Evolutionary conservation across 2,329 filamentous ascomycete species (phyloP).

Genomic region (Amauroascus verrucosus): DNA sequence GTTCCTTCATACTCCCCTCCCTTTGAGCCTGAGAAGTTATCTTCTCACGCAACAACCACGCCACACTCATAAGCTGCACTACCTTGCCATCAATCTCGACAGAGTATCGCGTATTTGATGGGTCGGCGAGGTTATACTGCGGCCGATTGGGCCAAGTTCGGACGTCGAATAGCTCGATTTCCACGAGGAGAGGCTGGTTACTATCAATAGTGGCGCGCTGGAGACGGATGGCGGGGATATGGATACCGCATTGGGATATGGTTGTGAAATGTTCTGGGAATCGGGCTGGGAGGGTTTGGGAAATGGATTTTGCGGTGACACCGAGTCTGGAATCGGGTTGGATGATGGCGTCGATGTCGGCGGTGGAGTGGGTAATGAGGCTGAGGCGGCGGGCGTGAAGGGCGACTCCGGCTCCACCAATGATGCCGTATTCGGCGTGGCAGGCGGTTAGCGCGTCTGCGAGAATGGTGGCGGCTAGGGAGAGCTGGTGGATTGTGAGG

Average conservation of each 20-base stretch:
- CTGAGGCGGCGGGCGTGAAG: neutral
- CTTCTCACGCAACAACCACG: constrained; percentile 7
- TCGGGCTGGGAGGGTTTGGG: neutral
- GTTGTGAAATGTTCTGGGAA: neutral
- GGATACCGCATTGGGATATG: neutral
- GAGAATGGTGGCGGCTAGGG: constrained; percentile 1
- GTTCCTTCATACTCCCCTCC: constrained; percentile 2
- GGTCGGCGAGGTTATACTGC: neutral
- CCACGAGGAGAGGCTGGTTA: neutral
- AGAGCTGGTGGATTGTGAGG: neutral
- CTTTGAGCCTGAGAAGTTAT: constrained; percentile 1
- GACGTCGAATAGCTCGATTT: constrained; percentile 3
- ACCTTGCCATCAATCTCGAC: neutral
- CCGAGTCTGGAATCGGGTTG: neutral
- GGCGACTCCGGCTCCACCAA: constrained; percentile 2
- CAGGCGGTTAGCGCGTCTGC: neutral
- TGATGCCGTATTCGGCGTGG: neutral
- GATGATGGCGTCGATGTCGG: constrained; percentile 7
- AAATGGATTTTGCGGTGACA: neutral
- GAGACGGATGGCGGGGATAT: neutral
- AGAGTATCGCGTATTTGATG: neutral
- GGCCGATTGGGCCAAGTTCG: constrained; percentile 1
- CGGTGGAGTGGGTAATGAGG: constrained; percentile 1
- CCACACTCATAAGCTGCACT: constrained; percentile 1
- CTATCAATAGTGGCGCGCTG: too few relatives aligned